Evolutionary conservation across 345 rosid genomes (phyloP).

Genomic region (Linum tenue): DNA sequence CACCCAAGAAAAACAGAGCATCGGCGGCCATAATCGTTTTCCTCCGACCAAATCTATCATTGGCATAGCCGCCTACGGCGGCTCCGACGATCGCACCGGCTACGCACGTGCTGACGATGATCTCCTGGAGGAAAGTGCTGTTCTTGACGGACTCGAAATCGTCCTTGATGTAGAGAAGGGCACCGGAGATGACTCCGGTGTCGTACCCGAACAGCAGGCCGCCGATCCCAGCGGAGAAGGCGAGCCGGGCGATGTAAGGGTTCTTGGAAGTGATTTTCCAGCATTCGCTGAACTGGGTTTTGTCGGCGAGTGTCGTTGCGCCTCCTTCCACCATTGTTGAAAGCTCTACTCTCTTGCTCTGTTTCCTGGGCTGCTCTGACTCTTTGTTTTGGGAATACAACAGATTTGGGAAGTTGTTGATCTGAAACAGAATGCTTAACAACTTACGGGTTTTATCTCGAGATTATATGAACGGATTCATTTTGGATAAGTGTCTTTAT

Average conservation of each 20-base stretch:
- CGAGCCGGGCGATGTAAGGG: slow-evolving; percentile 76
- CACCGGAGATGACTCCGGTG: slow-evolving; percentile 91
- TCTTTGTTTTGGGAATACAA: too few species aligned
- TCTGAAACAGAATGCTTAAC: too few species aligned
- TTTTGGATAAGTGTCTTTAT: too few species aligned
- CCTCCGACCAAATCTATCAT: slow-evolving; percentile 67
- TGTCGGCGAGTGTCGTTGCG: slow-evolving; percentile 29
- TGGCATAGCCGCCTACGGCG: slow-evolving; percentile 66
- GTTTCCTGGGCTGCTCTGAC: too few species aligned
- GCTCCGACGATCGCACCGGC: slow-evolving; percentile 90
- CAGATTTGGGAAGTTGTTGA: too few species aligned
- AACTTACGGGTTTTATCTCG: too few species aligned
- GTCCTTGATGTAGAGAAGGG: slow-evolving; percentile 66
- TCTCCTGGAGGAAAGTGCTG: slow-evolving; percentile 67
- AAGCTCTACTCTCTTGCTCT: too few species aligned
- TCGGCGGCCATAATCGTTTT: slow-evolving; percentile 52
- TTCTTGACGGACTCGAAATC: slow-evolving; percentile 55
- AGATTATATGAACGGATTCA: too few species aligned
- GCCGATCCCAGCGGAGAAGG: slow-evolving; percentile 90
- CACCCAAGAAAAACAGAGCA: slow-evolving; percentile 54
- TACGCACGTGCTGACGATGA: slow-evolving; percentile 81
- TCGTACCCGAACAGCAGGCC: slow-evolving; percentile 93
- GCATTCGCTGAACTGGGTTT: slow-evolving; percentile 68
- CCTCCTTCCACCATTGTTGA: slow-evolving; percentile 69
- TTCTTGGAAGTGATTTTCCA: slow-evolving; percentile 57